Evolutionary conservation across 371 early-diverging fungal genomes (phyloP).

Genomic region (Mucor indicus): DNA sequence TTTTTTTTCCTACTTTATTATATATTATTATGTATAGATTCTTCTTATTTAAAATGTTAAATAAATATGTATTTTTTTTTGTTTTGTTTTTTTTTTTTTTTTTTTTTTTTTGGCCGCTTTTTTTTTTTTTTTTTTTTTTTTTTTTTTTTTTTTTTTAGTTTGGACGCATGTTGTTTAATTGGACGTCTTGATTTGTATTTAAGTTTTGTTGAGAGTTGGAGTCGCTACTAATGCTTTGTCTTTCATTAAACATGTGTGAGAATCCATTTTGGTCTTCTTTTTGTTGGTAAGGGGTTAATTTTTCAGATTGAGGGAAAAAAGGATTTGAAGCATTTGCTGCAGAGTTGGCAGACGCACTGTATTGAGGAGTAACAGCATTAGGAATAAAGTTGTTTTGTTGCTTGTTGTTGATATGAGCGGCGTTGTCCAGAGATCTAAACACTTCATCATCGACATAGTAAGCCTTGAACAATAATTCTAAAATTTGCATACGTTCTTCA

Average conservation of each 20-base stretch:
- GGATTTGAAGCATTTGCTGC: constrained; percentile 6
- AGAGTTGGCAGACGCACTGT: too few species aligned
- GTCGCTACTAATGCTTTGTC: constrained; percentile 37
- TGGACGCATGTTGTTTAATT: constrained; percentile 21
- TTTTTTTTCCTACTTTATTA: too few species aligned
- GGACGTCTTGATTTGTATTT: too few species aligned
- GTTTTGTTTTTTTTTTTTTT: too few species aligned
- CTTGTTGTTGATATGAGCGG: not conserved
- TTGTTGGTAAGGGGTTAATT: constrained; percentile 10
- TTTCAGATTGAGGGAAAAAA: constrained; percentile 17
- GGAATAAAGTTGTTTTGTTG: too few species aligned
- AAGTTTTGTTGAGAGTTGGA: constrained; percentile 28
- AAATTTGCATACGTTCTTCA: constrained; percentile 33
- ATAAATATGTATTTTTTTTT: too few species aligned
- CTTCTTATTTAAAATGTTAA: too few species aligned
- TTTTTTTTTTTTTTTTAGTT: too few species aligned
- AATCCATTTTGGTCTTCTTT: constrained; percentile 26
- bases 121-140: too few species aligned
- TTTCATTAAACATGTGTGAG: constrained; percentile 44
- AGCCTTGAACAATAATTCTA: constrained; percentile 33
- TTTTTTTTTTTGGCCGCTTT: too few species aligned
- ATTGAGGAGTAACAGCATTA: too few species aligned
- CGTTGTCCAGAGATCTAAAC: constrained; percentile 40
- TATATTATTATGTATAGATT: too few species aligned
- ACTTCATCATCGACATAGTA: constrained; percentile 41